Evolutionary conservation across 2,329 filamentous ascomycete species (phyloP), one percentile per base, ranked within the genome.

Genomic region (Pestalotiopsis sp.): DNA sequence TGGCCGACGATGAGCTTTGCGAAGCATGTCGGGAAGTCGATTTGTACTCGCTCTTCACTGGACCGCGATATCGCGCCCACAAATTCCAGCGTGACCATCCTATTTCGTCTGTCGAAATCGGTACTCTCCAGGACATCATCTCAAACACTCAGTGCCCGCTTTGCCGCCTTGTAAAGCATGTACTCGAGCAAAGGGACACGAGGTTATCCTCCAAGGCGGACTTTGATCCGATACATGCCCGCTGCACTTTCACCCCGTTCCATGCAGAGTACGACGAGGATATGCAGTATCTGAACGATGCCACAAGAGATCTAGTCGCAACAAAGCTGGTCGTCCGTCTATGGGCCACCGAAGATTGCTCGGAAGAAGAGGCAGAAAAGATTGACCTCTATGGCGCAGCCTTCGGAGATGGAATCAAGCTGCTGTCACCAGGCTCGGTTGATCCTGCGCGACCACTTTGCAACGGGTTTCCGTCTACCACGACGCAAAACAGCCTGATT

Each of bases 121-220:
- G 38, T 5, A 52, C 62, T 20, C 36, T 65, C 23, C 36, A 2
- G 11, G 62, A 27, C 40, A 27, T 65, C 12, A 31, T 23, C 2
- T 65, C 62, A 2, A 65, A 65, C 62, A 31, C 23, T 4, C 20
- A 11, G 49, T 52, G 62, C 27, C 40, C 62, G 49, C 62, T 52
- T 23, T 65, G 62, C 27, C 40, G 62, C 25, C 40, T 65, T 36
- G 17, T 65, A 25, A 52, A 52, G 62, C 62, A 65, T 27, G 20
- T 25, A 9, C 9, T 65, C 4, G 12, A 52, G 11, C 20, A 17
- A 17, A 23, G n/a, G 14, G 49, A 56, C 49, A 4, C 49, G 20
- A 17, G 14, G 20, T 56, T 17, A 20, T 17, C 14, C 5, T 56
- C 49, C 14, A 20, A 56, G 9, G 20, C 5, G 14, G 49, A 56